Conservation (phyloP, 2,329 filamentous ascomycete genomes). For the Apiospora pterosperma region DNA sequence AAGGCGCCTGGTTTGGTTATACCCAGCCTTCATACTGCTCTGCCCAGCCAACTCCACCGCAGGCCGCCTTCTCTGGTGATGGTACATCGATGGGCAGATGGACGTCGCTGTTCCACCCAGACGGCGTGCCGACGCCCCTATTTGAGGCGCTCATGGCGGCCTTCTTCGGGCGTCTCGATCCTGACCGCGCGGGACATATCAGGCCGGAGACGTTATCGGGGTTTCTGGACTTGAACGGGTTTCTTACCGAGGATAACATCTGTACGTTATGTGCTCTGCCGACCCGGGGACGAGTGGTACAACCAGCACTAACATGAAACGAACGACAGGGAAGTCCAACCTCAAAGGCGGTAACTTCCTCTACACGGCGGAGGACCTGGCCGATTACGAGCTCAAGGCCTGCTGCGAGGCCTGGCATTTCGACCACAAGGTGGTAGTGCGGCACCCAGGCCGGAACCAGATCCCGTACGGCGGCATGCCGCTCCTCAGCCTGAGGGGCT, state of each 20-base stretch:
- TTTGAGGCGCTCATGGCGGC: slow-evolving; percentile 12
- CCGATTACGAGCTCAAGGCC: slow-evolving; percentile 16
- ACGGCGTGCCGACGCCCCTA: slow-evolving; percentile 14
- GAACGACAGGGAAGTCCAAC: slow-evolving; percentile 12
- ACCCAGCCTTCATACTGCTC: background rate
- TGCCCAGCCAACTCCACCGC: background rate
- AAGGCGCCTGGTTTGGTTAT: background rate
- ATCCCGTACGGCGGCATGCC: slow-evolving; percentile 16
- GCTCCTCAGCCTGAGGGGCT: slow-evolving; percentile 11
- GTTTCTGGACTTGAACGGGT: slow-evolving; percentile 14
- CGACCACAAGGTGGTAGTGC: slow-evolving; percentile 13
- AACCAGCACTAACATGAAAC: background rate
- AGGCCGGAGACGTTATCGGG: slow-evolving; percentile 14
- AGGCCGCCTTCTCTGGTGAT: background rate
- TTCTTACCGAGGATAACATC: slow-evolving; percentile 11
- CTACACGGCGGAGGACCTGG: slow-evolving; percentile 13
- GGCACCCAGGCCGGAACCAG: slow-evolving; percentile 6
- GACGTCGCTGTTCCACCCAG: slow-evolving; percentile 10
- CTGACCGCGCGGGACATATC: slow-evolving; percentile 12
- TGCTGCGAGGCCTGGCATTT: slow-evolving; percentile 15
- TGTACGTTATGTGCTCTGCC: slow-evolving; percentile 9
- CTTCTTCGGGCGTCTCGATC: slow-evolving; percentile 14
- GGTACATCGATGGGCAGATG: slow-evolving; percentile 4
- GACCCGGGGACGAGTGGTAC: background rate
- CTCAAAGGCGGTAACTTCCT: slow-evolving; percentile 10